Evolutionary conservation across 1,284 basidiomycete genomes (phyloP).

Genomic region (Melampsora americana): DNA sequence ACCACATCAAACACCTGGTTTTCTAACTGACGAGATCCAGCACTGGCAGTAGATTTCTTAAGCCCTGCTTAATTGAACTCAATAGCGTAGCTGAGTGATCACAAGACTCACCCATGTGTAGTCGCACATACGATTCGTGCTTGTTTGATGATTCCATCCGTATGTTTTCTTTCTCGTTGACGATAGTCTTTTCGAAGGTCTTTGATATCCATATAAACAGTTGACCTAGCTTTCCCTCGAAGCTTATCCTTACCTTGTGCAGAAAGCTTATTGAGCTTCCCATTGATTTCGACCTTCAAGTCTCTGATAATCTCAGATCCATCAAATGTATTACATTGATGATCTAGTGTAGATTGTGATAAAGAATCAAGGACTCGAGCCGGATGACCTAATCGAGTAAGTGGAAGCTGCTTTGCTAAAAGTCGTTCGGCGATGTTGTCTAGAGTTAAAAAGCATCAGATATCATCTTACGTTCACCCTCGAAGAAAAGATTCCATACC

Average conservation of each 20-base stretch:
- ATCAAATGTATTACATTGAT: slow-evolving; percentile 73
- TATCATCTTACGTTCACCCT: slow-evolving; percentile 36
- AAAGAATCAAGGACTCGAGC: slow-evolving; percentile 81
- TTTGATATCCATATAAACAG: slow-evolving; percentile 85
- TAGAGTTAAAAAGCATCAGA: slow-evolving; percentile 47
- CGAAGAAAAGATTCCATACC: slow-evolving; percentile 52
- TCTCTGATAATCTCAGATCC: slow-evolving; percentile 75
- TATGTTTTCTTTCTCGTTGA: slow-evolving; percentile 17
- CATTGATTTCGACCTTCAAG: slow-evolving; percentile 76
- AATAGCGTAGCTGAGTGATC: slow-evolving; percentile 63
- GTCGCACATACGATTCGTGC: slow-evolving; percentile 19
- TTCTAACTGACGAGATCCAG: slow-evolving; percentile 43
- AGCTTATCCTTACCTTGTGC: slow-evolving; percentile 74
- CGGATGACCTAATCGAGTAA: slow-evolving; percentile 85
- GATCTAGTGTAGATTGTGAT: slow-evolving; percentile 78
- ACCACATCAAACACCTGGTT: slow-evolving; percentile 41
- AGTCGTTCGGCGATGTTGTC: slow-evolving; percentile 86
- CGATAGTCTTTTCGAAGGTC: slow-evolving; percentile 73
- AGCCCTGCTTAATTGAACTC: not conserved
- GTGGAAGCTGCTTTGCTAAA: slow-evolving; percentile 55
- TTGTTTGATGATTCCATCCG: slow-evolving; percentile 16
- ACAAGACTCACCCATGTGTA: slow-evolving; percentile 72
- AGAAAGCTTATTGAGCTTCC: slow-evolving; percentile 62
- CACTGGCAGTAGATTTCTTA: not conserved
- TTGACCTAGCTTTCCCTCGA: slow-evolving; percentile 73